A percentile compares a stretch with the other conserved stretches of the same genome.
Evolutionary conservation across 2,329 filamentous ascomycete species (phyloP).

Genomic region (Chrysosphaeria jannelii): DNA sequence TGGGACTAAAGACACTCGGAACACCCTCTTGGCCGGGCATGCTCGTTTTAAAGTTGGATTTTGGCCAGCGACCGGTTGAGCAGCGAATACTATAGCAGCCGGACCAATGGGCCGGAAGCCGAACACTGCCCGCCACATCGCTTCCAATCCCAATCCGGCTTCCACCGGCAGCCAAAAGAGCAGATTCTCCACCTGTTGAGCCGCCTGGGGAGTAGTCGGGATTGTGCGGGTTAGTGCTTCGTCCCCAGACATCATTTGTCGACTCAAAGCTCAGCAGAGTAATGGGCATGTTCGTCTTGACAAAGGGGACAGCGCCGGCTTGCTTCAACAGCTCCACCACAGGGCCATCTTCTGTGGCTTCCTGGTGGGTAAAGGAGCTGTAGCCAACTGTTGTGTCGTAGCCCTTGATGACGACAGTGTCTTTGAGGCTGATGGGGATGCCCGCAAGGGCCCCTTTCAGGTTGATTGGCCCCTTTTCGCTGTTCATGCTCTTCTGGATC

Average conservation of each 20-base stretch:
- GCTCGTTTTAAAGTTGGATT: constrained; percentile 5
- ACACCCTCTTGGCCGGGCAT: constrained; percentile 27
- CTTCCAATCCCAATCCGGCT: constrained; percentile 10
- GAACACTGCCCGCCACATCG: constrained; percentile 7
- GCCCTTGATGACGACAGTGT: constrained; percentile 15
- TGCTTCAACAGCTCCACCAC: constrained; percentile 7
- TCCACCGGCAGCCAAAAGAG: constrained; percentile 9
- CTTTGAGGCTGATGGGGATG: constrained; percentile 18
- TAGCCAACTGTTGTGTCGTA: constrained; percentile 10
- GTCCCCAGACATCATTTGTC: constrained; percentile 10
- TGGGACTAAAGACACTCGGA: constrained; percentile 24
- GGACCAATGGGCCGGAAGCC: constrained; percentile 8
- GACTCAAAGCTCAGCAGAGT: constrained; percentile 7
- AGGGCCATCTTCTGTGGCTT: constrained; percentile 6
- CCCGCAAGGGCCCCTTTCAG: constrained; percentile 12
- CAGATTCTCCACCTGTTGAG: constrained; percentile 11
- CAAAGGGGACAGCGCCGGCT: constrained; percentile 14
- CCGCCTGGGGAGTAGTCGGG: constrained; percentile 9
- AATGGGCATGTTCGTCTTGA: constrained; percentile 8
- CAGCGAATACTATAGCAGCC: constrained; percentile 8
- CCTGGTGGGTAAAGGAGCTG: constrained; percentile 3
- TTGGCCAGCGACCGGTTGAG: constrained; percentile 6
- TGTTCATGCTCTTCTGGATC: no score
- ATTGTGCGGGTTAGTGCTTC: constrained; percentile 10
- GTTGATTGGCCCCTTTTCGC: no score